Conservation (phyloP, 2,329 filamentous ascomycete genomes). For the Xylariaceae sp. region DNA sequence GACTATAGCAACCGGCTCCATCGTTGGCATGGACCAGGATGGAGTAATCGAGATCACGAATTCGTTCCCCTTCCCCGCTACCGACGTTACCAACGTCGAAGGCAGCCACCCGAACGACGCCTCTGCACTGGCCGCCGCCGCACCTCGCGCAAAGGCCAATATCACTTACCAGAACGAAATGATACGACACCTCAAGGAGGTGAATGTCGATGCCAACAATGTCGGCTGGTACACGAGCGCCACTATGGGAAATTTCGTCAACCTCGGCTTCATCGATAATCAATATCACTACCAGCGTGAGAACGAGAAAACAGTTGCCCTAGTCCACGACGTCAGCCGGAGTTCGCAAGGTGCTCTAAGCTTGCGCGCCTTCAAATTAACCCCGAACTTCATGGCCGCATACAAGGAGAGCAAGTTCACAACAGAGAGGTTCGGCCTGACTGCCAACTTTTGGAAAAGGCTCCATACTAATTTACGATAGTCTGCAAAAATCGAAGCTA, state of each 20-base stretch:
- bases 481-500: slow-evolving; percentile 90
- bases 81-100: slow-evolving; percentile 66
- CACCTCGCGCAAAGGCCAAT: slow-evolving; percentile 89
- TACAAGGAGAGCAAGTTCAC: slow-evolving; percentile 98
- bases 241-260: slow-evolving; percentile 98
- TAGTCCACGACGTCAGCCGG: slow-evolving; percentile 93
- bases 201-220: slow-evolving; percentile 97
- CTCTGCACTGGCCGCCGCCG: slow-evolving; percentile 74
- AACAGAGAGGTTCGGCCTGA: slow-evolving; percentile 71
- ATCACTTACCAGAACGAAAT: slow-evolving; percentile 88
- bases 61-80: slow-evolving; percentile 85
- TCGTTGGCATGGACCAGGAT: slow-evolving; percentile 89
- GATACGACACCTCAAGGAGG: slow-evolving; percentile 93
- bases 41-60: slow-evolving; percentile 86
- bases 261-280: slow-evolving; percentile 93
- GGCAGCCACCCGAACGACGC: slow-evolving; percentile 67
- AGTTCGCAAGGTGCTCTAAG: slow-evolving; percentile 89
- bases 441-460: neutral
- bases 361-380: slow-evolving; percentile 85
- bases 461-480: slow-evolving; percentile 39
- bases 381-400: slow-evolving; percentile 79
- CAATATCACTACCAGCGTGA: slow-evolving; percentile 96
- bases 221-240: slow-evolving; percentile 98
- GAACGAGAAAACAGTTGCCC: slow-evolving; percentile 79
- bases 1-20: slow-evolving; percentile 79